Percentiles rank a stretch among this genome's conserved stretches.
These are phyloP conservation scores for Alternaria consortialis DNA, from an alignment of 2,329 filamentous ascomycete species.

Conservation along the genomic window DNA sequence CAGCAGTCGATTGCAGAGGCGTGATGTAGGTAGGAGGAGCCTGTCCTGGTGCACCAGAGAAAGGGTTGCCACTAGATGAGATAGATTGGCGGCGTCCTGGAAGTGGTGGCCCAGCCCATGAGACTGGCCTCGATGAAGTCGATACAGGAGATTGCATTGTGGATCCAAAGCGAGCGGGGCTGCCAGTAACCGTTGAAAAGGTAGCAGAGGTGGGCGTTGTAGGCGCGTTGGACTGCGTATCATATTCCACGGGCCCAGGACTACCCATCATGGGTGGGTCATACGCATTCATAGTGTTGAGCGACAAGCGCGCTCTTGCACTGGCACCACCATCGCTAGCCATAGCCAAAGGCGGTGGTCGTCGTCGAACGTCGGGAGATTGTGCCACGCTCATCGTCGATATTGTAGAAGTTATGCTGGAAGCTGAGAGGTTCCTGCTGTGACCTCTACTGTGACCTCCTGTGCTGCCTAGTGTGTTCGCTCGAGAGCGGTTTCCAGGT, in stretches of 20 bases:
- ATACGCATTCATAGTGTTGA: constrained; percentile 68
- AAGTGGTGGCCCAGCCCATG: constrained; percentile 74
- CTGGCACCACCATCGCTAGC: constrained; percentile 71
- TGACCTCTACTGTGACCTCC: constrained; percentile 78
- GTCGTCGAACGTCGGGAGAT: constrained; percentile 65
- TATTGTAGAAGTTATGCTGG: constrained; percentile 80
- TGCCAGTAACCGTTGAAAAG: constrained; percentile 78
- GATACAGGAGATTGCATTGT: constrained; percentile 76
- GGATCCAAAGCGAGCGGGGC: constrained; percentile 74
- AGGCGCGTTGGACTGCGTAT: constrained; percentile 74
- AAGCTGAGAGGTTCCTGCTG: constrained; percentile 84
- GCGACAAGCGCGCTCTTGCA: constrained; percentile 64
- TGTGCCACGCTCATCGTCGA: constrained; percentile 69
- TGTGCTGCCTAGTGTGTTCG: constrained; percentile 79
- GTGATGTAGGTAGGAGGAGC: constrained; percentile 67
- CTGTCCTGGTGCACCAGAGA: constrained; percentile 71
- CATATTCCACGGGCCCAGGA: constrained; percentile 69
- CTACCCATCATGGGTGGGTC: constrained; percentile 68
- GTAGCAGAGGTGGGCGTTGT: constrained; percentile 86
- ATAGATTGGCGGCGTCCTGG: constrained; percentile 82
- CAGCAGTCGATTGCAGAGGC: constrained; percentile 65
- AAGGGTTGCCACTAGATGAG: constrained; percentile 77
- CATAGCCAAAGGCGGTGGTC: constrained; percentile 85
- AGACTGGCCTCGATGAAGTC: constrained; percentile 73
- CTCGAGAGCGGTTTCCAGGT: constrained; percentile 74